Evolutionary conservation across 176 grass and related monocot species (phyloP).

Genomic region (Eleusine coracana): DNA sequence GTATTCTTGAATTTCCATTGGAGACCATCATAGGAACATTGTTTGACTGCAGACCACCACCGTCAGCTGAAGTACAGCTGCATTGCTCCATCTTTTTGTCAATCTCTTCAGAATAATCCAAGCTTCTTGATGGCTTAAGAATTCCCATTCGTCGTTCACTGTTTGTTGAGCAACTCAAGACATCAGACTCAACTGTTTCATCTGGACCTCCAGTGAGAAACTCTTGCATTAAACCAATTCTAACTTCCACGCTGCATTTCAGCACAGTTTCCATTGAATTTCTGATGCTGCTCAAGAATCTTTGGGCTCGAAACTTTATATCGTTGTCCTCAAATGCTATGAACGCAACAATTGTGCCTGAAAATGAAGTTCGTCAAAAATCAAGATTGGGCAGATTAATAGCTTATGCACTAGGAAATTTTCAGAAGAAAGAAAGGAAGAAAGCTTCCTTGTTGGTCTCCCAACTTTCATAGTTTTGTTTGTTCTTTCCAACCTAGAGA

Average conservation of each 20-base stretch:
- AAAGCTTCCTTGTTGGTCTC: neutral
- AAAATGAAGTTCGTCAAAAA: conserved; percentile 33
- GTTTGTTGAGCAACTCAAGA: conserved; percentile 54
- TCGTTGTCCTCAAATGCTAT: conserved; percentile 77
- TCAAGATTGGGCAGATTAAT: conserved; percentile 1
- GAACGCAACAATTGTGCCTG: conserved; percentile 70
- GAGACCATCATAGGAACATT: conserved; percentile 17
- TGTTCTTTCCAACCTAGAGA: too few species aligned
- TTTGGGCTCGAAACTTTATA: conserved; percentile 81
- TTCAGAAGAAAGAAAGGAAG: conserved; percentile 1
- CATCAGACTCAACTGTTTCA: conserved; percentile 51
- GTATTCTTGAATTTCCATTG: conserved; percentile 38
- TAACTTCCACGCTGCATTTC: conserved; percentile 74
- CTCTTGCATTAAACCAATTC: conserved; percentile 58
- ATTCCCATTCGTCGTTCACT: conserved; percentile 46
- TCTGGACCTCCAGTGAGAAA: conserved; percentile 42
- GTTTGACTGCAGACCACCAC: conserved; percentile 28
- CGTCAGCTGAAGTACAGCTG: conserved; percentile 24
- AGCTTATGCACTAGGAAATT: conserved; percentile 5
- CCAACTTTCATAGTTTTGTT: neutral
- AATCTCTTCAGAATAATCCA: conserved; percentile 43
- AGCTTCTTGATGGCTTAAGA: conserved; percentile 51
- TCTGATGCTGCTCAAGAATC: conserved; percentile 92
- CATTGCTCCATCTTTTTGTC: conserved; percentile 46
- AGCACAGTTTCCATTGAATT: conserved; percentile 89